Evolutionary conservation across 345 rosid genomes (phyloP).

Genomic region (Gossypium australe): DNA sequence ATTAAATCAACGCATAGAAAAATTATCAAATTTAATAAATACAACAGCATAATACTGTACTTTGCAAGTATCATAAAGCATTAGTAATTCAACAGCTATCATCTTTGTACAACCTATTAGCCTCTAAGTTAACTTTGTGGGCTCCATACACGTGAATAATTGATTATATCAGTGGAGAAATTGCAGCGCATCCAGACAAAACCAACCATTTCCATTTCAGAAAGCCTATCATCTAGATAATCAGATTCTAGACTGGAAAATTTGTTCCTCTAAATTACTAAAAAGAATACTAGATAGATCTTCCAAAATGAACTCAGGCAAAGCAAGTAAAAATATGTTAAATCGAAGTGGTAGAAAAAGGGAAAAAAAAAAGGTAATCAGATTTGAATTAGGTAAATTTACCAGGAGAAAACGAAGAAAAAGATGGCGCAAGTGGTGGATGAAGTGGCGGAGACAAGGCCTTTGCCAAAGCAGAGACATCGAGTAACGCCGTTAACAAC

Average conservation of each 20-base stretch:
- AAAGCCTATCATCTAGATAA: background rate
- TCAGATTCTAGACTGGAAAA: background rate
- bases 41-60: background rate
- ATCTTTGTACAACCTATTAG: background rate
- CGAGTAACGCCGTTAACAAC: slow-evolving; percentile 68
- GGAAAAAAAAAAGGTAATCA: no score
- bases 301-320: background rate
- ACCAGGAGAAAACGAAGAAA: slow-evolving; percentile 92
- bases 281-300: background rate
- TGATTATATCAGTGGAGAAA: background rate
- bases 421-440: slow-evolving; percentile 53
- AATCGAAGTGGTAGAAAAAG: background rate
- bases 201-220: background rate
- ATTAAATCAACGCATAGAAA: background rate
- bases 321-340: background rate
- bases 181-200: background rate
- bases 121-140: background rate
- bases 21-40: background rate
- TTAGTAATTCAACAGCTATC: background rate
- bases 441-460: slow-evolving; percentile 60
- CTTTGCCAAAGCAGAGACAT: slow-evolving; percentile 87
- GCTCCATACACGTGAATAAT: background rate
- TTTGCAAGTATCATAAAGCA: background rate
- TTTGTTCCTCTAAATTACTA: no score
- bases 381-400: slow-evolving; percentile 2